Evolutionary conservation across 352 stramenopile genomes (phyloP), one percentile per base, ranked within the genome.

Genomic region (Aphanomyces cochlioides): DNA sequence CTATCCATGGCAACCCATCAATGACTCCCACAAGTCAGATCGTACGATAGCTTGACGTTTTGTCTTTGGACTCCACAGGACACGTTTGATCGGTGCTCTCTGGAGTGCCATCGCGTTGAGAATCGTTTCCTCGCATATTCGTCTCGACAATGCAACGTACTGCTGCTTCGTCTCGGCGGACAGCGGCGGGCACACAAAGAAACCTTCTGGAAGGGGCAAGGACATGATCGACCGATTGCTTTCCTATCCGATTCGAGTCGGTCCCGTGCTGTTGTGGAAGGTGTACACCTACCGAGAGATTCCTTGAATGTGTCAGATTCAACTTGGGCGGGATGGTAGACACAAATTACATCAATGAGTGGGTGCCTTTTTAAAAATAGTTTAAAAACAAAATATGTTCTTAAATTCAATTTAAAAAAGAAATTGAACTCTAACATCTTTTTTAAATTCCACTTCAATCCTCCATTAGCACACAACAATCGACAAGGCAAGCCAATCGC

Each of bases 51-150:
- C 60, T 28, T 67, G 60, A 4, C 60, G 60, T 15, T 67, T 67
- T 37, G 60, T 67, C 8, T 67, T 57, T 28, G 45, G 28, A 37
- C 37, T 67, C 3, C 38, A 56, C 19, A 67, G n/a, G 3, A 67
- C 60, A 15, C 15, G 13, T 15, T 67, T 41, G 60, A 67, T 67
- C 37, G 60, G 60, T 37, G 60, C 60, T 34, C 38, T 40, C 28
- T 67, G 60, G 15, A 67, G 21, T 37, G 45, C 17, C n/a, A 67
- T 67, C 7, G 60, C 60, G 34, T 56, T 92, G 57, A 88, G 90
- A 21, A 94, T 82, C 7, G 92, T 85, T 65, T 94, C 86, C 72
- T 94, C 90, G 71, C 86, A 94, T 3, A 84, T 79, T 47, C 82
- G 83, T 66, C 91, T 90, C 4, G 84, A 84, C 12, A 94, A 75